Conservation (phyloP, 768 basidiomycete genomes). For the Candolleomyces efflorescens region DNA sequence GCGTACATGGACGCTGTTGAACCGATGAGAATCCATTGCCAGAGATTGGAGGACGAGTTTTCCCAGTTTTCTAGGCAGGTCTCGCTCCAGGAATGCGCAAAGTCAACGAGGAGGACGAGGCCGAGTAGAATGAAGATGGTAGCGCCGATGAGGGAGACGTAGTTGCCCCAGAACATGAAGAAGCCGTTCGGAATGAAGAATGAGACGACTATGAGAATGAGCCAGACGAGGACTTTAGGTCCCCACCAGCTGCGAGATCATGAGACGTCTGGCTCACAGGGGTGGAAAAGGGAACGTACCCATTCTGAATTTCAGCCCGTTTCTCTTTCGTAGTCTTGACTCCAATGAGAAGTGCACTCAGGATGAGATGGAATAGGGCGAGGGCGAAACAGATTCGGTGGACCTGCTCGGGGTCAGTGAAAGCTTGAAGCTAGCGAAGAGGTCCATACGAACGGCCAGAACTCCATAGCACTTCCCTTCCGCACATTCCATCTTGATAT, state of each 20-base stretch:
- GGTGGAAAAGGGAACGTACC: conserved; percentile 43
- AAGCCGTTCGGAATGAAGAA: conserved; percentile 97
- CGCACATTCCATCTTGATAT: conserved; percentile 96
- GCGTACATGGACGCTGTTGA: conserved; percentile 90
- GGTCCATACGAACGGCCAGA: conserved; percentile 57
- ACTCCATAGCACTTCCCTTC: conserved; percentile 90
- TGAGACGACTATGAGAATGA: conserved; percentile 71
- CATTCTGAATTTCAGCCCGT: conserved; percentile 95
- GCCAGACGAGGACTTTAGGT: conserved; percentile 88
- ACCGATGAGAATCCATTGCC: conserved; percentile 95
- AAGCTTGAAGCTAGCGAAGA: neutral
- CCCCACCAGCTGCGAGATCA: conserved; percentile 85
- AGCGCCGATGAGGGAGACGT: conserved; percentile 86
- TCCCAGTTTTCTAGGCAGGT: conserved; percentile 97
- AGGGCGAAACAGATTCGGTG: conserved; percentile 97
- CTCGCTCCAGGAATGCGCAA: conserved; percentile 98
- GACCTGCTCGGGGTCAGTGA: conserved; percentile 41
- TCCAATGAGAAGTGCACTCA: conserved; percentile 77
- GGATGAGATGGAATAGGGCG: conserved; percentile 79
- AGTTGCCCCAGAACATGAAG: conserved; percentile 99
- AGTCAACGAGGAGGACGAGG: conserved; percentile 95
- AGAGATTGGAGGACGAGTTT: conserved; percentile 73
- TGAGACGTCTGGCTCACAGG: conserved; percentile 3
- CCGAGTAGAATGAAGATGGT: conserved; percentile 96
- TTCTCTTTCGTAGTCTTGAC: conserved; percentile 89